phyloP scores from a whole-genome alignment of 208 protist species.

The Naegleria fowleri region DNA sequence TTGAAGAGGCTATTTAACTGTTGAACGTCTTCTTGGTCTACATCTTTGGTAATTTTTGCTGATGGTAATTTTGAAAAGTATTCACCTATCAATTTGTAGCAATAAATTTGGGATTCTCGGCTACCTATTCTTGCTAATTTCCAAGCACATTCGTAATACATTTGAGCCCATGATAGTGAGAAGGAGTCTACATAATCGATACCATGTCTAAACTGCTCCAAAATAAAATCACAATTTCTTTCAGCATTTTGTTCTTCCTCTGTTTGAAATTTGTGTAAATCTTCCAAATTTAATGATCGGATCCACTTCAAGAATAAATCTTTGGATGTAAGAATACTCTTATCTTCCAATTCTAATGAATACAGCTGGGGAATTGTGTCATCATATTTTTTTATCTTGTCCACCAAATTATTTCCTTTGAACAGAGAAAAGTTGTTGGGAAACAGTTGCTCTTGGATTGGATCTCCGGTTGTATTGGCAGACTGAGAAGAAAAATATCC shows the following conservation, averaged over 20 bases:
- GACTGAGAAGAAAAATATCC: neutral
- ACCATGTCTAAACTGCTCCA: neutral
- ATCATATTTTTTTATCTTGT: neutral
- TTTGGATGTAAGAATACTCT: neutral
- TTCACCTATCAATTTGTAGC: neutral
- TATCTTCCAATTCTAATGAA: neutral
- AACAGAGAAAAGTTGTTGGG: neutral
- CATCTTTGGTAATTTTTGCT: neutral
- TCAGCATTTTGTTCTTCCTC: neutral
- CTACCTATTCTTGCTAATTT: neutral
- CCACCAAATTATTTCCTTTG: neutral
- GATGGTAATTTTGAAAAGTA: slow-evolving; percentile 15
- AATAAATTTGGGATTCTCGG: neutral
- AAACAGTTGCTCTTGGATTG: slow-evolving; percentile 1
- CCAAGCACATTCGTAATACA: neutral
- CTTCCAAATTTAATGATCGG: neutral
- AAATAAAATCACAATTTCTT: neutral
- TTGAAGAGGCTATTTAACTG: neutral
- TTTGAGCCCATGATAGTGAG: neutral
- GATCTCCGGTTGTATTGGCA: neutral
- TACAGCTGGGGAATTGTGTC: neutral
- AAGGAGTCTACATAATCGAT: neutral
- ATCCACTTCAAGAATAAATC: neutral
- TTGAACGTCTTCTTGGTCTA: slow-evolving; percentile 6
- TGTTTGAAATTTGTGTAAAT: neutral